These are phyloP conservation scores for Pseudozyma hubeiensis DNA, from an alignment of 1,284 basidiomycete genomes.

Conservation along the genomic window DNA sequence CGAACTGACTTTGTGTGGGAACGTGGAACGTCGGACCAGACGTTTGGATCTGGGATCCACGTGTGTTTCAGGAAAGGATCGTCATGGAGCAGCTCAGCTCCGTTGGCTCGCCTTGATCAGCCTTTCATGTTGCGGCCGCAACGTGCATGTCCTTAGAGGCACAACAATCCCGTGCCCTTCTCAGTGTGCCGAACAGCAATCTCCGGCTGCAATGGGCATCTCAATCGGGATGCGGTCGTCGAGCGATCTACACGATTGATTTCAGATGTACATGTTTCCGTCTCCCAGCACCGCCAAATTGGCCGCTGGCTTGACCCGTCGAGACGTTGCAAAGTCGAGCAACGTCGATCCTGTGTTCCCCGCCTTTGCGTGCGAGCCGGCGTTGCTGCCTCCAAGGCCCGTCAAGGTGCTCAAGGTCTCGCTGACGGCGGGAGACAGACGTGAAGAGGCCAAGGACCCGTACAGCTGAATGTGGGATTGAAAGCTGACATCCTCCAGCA, in stretches of 20 bases:
- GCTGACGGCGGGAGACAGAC: conserved; percentile 8
- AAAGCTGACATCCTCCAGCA: conserved; percentile 43
- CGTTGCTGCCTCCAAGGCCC: conserved; percentile 4
- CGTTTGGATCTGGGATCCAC: too few relatives aligned
- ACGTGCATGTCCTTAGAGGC: too few relatives aligned
- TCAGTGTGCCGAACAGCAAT: too few relatives aligned
- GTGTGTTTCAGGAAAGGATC: too few relatives aligned
- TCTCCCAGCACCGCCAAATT: conserved; percentile 41
- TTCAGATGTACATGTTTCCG: conserved; percentile 51
- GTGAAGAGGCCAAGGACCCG: conserved; percentile 21
- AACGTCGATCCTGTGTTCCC: conserved; percentile 1
- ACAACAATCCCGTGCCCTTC: too few relatives aligned
- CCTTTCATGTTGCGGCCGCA: too few relatives aligned
- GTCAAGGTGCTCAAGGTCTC: conserved; percentile 16
- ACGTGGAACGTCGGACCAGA: too few relatives aligned
- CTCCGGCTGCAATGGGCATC: too few relatives aligned
- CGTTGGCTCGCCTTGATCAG: too few relatives aligned
- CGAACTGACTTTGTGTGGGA: too few relatives aligned
- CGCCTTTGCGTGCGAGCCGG: neutral
- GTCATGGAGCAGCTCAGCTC: too few relatives aligned
- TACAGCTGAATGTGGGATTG: conserved; percentile 43
- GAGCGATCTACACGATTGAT: neutral
- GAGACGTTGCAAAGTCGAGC: conserved; percentile 30
- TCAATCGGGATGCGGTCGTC: too few relatives aligned
- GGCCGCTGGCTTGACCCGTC: conserved; percentile 21